Evolutionary conservation across 805 yeast species (phyloP), one percentile per base, ranked within the genome.

Genomic region (Deakozyma indianensis): DNA sequence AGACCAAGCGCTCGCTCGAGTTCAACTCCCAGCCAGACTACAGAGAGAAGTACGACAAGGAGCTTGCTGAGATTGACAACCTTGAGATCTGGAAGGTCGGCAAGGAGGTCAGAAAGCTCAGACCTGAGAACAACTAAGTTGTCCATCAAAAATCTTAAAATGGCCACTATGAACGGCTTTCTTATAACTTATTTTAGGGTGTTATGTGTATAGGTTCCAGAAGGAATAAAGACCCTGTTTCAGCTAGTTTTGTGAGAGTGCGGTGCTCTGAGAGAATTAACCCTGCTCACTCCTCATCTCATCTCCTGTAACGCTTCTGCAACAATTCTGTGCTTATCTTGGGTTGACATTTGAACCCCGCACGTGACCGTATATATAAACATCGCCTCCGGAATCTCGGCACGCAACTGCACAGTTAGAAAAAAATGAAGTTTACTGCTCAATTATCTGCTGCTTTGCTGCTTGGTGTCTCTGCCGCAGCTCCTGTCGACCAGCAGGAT

Each of bases 71-170:
- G 65, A 90, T 92, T 77, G 86, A 97, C 78, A 75, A 75, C 66
- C 87, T 92, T 83, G 98, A 92, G 78, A 92, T 92, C 90, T 92
- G 98, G 98, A 83, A 69, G 66, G 98, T 92, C 59, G 98, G 98
- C 66, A 90, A 90, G 77, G 97, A 92, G 77, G 98, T 92, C 58
- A 90, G 98, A 81, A 92, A 92, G 75, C 81, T 92, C 69, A 88
- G 98, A 75, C 98, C 98, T 63, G 98, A 92, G 77, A 90, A 92
- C 92, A 78, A 82, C 69, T 88, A 83, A 73, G 32, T 11, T 2
- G 9, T 28, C 40, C 20, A 11, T 42, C 18, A 15, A 43, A 28
- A 21, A 18, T n/a, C 22, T 28, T 23, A 41, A 16, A 27, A 24
- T 41, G 9, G 14, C 16, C 18, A n/a, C n/a, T n/a, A n/a, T 27